Evolutionary conservation across 345 rosid species (phyloP).

Genomic region (Syzygium aromaticum): DNA sequence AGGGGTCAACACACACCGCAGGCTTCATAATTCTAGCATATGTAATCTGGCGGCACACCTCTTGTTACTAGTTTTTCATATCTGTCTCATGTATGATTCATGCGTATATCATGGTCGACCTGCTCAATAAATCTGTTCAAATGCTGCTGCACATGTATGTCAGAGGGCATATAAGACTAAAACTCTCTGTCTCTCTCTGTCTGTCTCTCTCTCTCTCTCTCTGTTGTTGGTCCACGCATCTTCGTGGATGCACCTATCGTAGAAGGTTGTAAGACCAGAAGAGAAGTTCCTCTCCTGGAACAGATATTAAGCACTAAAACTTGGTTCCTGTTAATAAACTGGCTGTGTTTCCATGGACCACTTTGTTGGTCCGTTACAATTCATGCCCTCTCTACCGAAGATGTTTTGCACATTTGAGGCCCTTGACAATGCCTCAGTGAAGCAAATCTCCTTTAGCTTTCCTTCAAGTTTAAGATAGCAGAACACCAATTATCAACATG

Average conservation of each 20-base stretch:
- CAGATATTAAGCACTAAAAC: neutral
- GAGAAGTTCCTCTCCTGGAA: neutral
- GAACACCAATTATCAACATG: neutral
- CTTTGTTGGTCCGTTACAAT: neutral
- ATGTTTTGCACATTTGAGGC: neutral
- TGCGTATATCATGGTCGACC: neutral
- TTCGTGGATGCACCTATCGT: neutral
- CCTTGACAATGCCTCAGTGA: neutral
- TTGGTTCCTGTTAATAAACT: neutral
- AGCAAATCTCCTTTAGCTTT: neutral
- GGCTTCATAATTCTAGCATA: neutral
- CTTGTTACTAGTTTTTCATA: neutral
- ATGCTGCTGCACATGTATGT: neutral
- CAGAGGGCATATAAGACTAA: neutral
- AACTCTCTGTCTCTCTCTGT: neutral
- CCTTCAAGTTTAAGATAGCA: neutral
- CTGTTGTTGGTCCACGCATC: neutral
- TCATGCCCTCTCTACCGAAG: neutral
- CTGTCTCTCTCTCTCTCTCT: neutral
- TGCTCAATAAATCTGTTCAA: neutral
- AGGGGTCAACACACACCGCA: slow-evolving; percentile 21
- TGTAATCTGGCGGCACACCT: neutral
- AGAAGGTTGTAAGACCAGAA: neutral
- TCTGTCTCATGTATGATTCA: neutral
- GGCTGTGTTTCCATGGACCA: neutral